Conservation (phyloP, 495 filamentous ascomycete genomes). For the Podospora pseudopauciseta region DNA sequence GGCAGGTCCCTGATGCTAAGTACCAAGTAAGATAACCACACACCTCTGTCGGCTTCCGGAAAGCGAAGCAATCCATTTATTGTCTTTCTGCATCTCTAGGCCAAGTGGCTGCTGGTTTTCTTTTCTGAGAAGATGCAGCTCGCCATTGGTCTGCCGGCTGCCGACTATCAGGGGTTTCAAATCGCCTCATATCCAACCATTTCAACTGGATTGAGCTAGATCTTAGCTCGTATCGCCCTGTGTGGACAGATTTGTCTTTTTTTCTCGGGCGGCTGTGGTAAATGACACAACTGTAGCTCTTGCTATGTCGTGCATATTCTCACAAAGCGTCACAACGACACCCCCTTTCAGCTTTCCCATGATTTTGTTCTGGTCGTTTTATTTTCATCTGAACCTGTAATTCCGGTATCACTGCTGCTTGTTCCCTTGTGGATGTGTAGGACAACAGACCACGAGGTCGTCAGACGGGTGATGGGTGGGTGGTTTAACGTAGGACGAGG, state of each 20-base stretch:
- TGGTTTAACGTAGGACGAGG: not conserved
- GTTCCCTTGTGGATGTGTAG: not conserved
- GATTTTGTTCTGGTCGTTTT: not conserved
- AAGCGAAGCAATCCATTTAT: not conserved
- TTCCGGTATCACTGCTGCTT: not conserved
- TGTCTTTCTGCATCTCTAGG: not conserved
- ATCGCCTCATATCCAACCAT: not conserved
- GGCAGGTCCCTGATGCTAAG: not conserved
- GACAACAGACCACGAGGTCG: not conserved
- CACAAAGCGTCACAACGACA: not conserved
- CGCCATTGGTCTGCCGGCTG: constrained; percentile 6
- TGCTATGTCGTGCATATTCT: not conserved
- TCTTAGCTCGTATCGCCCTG: constrained; percentile 3
- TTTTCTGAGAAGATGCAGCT: not conserved
- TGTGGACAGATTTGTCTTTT: not conserved
- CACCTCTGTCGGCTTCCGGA: not conserved
- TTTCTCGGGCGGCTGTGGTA: not conserved
- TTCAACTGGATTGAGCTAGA: not conserved
- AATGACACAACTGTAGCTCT: not conserved
- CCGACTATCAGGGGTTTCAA: constrained; percentile 1
- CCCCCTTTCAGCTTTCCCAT: not conserved
- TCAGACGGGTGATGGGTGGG: not conserved
- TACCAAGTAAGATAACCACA: not conserved
- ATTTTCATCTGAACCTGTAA: not conserved
- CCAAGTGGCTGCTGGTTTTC: not conserved